Percentiles rank a stretch among this genome's conserved stretches.
Evolutionary conservation across 164 flowering plant genomes (phyloP).

Genomic region (Aristolochia californica): DNA sequence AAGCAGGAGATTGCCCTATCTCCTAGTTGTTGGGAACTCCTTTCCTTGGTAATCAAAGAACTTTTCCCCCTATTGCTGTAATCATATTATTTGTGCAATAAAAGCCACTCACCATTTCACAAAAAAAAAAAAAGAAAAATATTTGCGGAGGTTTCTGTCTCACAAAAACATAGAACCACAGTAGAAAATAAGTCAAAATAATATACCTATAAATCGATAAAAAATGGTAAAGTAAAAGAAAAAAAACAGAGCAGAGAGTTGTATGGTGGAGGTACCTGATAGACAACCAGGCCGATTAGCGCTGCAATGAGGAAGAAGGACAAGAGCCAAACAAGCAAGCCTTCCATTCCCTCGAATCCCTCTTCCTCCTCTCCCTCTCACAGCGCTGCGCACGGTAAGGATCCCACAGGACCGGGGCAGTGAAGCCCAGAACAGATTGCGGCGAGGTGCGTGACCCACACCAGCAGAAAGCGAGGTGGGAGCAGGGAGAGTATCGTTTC

Average conservation of each 20-base stretch:
- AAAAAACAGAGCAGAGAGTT: neutral
- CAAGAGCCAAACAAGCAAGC: slow-evolving; percentile 39
- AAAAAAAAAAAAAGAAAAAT: too few relatives aligned
- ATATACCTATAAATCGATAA: neutral
- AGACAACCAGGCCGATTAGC: slow-evolving; percentile 48
- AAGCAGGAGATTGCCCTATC: too few relatives aligned
- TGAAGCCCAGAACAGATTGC: neutral
- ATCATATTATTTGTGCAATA: too few relatives aligned
- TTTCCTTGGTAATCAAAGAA: too few relatives aligned
- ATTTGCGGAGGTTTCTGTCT: too few relatives aligned
- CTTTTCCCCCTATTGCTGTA: too few relatives aligned
- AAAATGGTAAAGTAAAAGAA: neutral
- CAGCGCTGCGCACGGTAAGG: too few relatives aligned
- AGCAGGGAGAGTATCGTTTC: neutral
- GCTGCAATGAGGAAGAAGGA: slow-evolving; percentile 64
- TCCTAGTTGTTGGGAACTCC: too few relatives aligned
- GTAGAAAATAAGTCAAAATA: neutral
- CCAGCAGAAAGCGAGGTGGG: neutral
- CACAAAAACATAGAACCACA: too few relatives aligned
- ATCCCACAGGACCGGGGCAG: too few relatives aligned
- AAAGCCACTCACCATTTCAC: too few relatives aligned
- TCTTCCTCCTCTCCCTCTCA: neutral
- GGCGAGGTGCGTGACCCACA: too few relatives aligned
- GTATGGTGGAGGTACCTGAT: slow-evolving; percentile 37
- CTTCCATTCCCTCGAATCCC: slow-evolving; percentile 44